These are phyloP conservation scores for Vitis hybrid DNA, from an alignment of 177 flowering plant genomes.

Conservation along the genomic window DNA sequence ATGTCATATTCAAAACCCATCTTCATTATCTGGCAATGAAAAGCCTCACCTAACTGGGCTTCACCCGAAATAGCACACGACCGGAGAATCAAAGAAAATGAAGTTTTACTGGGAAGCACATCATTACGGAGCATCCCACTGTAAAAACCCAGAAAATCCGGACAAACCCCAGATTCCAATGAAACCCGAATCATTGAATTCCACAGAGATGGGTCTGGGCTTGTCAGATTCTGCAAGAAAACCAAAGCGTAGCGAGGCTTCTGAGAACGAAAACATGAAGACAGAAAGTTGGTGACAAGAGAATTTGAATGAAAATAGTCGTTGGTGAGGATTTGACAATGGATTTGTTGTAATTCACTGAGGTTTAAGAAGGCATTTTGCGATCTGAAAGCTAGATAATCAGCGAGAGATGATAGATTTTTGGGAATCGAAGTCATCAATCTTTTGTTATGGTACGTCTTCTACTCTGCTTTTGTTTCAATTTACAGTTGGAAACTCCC, in stretches of 20 bases:
- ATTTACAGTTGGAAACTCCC: no score
- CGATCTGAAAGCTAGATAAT: neutral
- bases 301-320: slow-evolving; percentile 17
- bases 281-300: slow-evolving; percentile 20
- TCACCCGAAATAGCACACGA: no score
- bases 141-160: no score
- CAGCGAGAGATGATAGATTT: neutral
- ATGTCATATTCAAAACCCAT: no score
- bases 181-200: slow-evolving; percentile 24
- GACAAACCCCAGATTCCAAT: neutral
- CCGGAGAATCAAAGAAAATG: no score
- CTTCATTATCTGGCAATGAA: no score
- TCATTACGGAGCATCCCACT: no score
- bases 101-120: no score
- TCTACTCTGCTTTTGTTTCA: no score
- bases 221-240: slow-evolving; percentile 19
- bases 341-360: slow-evolving; percentile 32
- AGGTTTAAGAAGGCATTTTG: neutral
- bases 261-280: slow-evolving; percentile 26
- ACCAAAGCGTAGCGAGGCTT: slow-evolving; percentile 19
- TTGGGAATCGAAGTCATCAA: neutral
- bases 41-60: no score
- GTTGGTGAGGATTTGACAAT: slow-evolving; percentile 32
- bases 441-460: no score
- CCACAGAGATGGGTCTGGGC: slow-evolving; percentile 17